Evolutionary conservation across 2,329 filamentous ascomycete species (phyloP).

Genomic region (Claviceps sp.): DNA sequence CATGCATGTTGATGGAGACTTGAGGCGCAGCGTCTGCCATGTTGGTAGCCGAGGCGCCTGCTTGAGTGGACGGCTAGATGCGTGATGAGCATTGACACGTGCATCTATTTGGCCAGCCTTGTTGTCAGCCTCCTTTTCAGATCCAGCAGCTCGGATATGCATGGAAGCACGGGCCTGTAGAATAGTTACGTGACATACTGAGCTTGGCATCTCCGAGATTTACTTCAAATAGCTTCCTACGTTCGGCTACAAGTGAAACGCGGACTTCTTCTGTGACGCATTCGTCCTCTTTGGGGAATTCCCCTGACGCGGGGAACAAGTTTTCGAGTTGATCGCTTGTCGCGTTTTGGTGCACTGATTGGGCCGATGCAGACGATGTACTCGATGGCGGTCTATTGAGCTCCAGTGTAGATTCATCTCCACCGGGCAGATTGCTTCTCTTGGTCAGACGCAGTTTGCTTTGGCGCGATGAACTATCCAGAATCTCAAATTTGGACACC

Average conservation of each 20-base stretch:
- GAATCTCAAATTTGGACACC: constrained; percentile 23
- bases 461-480: constrained; percentile 11
- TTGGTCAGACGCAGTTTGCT: neutral
- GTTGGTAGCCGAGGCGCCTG: neutral
- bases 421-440: neutral
- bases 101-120: neutral
- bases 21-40: neutral
- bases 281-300: neutral
- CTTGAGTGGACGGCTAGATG: neutral
- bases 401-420: neutral
- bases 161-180: neutral
- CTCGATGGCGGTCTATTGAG: constrained; percentile 1
- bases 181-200: neutral
- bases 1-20: constrained; percentile 4
- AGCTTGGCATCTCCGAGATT: neutral
- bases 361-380: neutral
- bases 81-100: neutral
- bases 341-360: neutral
- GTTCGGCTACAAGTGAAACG: constrained; percentile 13
- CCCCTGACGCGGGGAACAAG: too few species aligned
- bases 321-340: neutral
- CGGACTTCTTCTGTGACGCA: neutral
- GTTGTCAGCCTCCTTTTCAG: neutral
- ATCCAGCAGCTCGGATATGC: neutral
- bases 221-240: constrained; percentile 12